Base-by-base conservation (phyloP, 2,329 filamentous ascomycete genomes). In the Colletotrichum shisoi region DNA sequence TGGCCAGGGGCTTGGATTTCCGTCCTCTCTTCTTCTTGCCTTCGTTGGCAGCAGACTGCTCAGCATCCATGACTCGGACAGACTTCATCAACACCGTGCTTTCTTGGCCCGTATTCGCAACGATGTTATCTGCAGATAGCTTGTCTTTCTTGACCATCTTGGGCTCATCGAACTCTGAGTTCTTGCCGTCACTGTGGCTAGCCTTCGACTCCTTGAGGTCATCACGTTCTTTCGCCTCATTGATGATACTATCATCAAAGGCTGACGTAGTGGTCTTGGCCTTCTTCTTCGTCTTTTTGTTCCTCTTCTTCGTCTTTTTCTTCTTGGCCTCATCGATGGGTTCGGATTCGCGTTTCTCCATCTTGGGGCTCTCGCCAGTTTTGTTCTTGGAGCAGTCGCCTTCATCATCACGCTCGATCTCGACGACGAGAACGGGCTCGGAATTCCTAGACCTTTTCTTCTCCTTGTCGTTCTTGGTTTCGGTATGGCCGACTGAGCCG, bases 381-480 rank as follows among this genome's bases (percentile, higher is more conserved):
- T 11, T 12, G 4, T 17, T 24, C 4, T 34, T 24, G 12, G 9
- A 19, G 7, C 45, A 31, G 19, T 40, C 9, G 17, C 19, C 45
- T 40, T 21, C 17, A 11, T 24, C 51, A 31, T 37, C 31, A 4
- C 39, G n/a, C 15, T 17, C 51, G n/a, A 40, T 7, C n/a, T 37
- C 31, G 31, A n/a, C 27, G 15, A 12, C 15, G n/a, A 15, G 24
- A 54, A 11, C 12, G 51, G 12, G 21, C 31, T 13, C n/a, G 13
- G 60, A 57, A 31, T 51, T 45, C 46, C 52, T 46, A 27, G 17
- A 6, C 34, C 9, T 49, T 19, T 57, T 57, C 61, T 40, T 61
- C 2, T 37, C 8, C 48, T 34, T 4, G 8, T n/a, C 27, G 27
- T n/a, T 17, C 48, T 51, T n/a, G 17, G 27, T 17, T 17, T 34